A percentile compares a stretch with the other conserved stretches of the same genome.
Evolutionary conservation across 371 early-diverging fungal species (phyloP).

Genomic region (Mortierella polycephala): DNA sequence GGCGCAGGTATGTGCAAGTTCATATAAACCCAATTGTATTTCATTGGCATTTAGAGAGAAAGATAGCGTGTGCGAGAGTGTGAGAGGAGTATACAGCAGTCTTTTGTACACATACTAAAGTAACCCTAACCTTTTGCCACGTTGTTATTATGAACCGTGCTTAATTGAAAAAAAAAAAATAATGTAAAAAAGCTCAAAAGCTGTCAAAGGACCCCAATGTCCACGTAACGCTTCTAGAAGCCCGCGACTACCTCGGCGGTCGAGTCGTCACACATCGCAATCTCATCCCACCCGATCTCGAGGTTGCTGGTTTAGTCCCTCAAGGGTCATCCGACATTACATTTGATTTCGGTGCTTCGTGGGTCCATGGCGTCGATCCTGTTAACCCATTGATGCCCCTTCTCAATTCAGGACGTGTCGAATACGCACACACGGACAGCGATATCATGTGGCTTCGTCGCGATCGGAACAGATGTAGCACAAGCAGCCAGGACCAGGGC

Average conservation of each 20-base stretch:
- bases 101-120: too few relatives aligned
- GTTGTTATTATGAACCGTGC: not conserved
- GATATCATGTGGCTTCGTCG: conserved; percentile 28
- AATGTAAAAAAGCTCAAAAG: conserved; percentile 17
- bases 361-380: conserved; percentile 48
- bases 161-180: not conserved
- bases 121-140: not conserved
- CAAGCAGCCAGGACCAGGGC: too few relatives aligned
- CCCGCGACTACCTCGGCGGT: conserved; percentile 42
- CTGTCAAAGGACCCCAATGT: conserved; percentile 26
- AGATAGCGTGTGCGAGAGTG: too few relatives aligned
- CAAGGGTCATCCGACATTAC: conserved; percentile 14
- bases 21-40: not conserved
- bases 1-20: conserved; percentile 28
- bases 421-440: conserved; percentile 36
- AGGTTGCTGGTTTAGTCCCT: conserved; percentile 14
- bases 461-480: not conserved
- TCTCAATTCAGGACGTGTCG: conserved; percentile 15
- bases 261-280: conserved; percentile 34
- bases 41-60: too few relatives aligned
- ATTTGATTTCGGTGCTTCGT: conserved; percentile 52
- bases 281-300: conserved; percentile 12
- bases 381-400: conserved; percentile 26
- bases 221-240: conserved; percentile 45
- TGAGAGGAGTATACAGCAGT: too few relatives aligned